These are phyloP conservation scores for Penicillium samsonianum DNA, from an alignment of 495 filamentous ascomycete species.

Conservation along the genomic window DNA sequence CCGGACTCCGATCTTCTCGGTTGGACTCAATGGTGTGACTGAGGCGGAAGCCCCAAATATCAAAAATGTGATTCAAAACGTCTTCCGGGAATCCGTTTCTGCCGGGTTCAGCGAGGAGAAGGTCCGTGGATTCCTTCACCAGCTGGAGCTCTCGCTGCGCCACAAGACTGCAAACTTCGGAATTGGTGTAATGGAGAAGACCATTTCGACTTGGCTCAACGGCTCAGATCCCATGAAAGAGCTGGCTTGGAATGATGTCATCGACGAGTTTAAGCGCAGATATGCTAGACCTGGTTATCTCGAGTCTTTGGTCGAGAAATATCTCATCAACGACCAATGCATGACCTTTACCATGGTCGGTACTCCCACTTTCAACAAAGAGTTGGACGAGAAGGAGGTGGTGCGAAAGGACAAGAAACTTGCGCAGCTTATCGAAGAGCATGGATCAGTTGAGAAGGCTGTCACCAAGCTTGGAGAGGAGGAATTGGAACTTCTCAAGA, in stretches of 20 bases:
- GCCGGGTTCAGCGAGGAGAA: conserved; percentile 86
- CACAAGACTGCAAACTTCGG: conserved; percentile 96
- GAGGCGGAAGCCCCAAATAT: conserved; percentile 75
- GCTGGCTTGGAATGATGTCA: conserved; percentile 84
- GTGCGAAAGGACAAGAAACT: conserved; percentile 70
- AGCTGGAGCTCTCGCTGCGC: conserved; percentile 84
- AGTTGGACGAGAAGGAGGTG: conserved; percentile 77
- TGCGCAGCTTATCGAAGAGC: conserved; percentile 61
- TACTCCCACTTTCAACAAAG: conserved; percentile 66
- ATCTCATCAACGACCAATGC: conserved; percentile 80
- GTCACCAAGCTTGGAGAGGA: conserved; percentile 65
- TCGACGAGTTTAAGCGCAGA: conserved; percentile 73
- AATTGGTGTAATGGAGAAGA: conserved; percentile 81
- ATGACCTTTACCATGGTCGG: conserved; percentile 96
- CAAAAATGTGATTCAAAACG: conserved; percentile 67
- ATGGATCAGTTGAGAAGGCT: conserved; percentile 71
- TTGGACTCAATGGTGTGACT: conserved; percentile 84
- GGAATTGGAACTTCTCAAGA: conserved; percentile 77
- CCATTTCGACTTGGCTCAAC: conserved; percentile 92
- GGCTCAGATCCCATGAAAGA: conserved; percentile 89
- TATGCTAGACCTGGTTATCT: conserved; percentile 75
- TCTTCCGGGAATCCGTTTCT: conserved; percentile 62
- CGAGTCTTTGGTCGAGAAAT: conserved; percentile 83
- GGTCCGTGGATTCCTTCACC: conserved; percentile 89
- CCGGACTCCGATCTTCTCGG: conserved; percentile 78